phyloP scores from a whole-genome alignment of 2,329 filamentous ascomycete genomes.

The Pleomassaria siparia region DNA sequence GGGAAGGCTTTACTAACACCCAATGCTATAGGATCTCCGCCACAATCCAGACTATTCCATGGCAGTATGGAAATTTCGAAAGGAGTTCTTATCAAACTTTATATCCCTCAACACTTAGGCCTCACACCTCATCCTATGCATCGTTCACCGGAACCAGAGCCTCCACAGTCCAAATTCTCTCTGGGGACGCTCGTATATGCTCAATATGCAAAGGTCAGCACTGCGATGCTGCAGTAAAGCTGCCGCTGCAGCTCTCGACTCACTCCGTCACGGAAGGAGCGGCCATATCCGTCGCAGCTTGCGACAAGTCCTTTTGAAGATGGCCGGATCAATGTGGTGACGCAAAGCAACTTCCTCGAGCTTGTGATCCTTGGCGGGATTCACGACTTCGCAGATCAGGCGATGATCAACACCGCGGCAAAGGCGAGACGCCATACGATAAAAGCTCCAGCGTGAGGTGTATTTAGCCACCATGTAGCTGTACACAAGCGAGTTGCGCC shows the following conservation, averaged over 20 bases:
- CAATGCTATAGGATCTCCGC: constrained; percentile 63
- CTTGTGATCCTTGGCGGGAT: constrained; percentile 45
- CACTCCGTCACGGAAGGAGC: constrained; percentile 28
- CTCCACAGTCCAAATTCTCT: no score
- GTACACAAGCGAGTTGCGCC: no score
- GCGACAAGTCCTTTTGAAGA: constrained; percentile 34
- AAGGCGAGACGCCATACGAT: constrained; percentile 38
- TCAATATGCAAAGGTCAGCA: constrained; percentile 54
- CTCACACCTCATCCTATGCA: no score
- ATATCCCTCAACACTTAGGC: constrained; percentile 53
- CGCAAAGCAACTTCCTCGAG: constrained; percentile 42
- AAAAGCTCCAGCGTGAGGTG: constrained; percentile 48
- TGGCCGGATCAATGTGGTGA: constrained; percentile 38
- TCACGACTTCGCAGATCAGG: constrained; percentile 48
- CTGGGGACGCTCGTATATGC: no score
- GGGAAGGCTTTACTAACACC: constrained; percentile 59
- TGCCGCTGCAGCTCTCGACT: constrained; percentile 46
- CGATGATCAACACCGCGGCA: constrained; percentile 25
- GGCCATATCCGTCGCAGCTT: constrained; percentile 40
- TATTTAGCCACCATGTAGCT: constrained; percentile 50
- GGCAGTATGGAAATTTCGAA: constrained; percentile 65
- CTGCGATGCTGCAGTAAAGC: constrained; percentile 58
- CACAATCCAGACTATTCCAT: no score
- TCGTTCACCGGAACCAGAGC: no score
- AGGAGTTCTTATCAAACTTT: constrained; percentile 58